Evolutionary conservation across 495 filamentous ascomycete species (phyloP).

Genomic region (Penicillium ucsense): DNA sequence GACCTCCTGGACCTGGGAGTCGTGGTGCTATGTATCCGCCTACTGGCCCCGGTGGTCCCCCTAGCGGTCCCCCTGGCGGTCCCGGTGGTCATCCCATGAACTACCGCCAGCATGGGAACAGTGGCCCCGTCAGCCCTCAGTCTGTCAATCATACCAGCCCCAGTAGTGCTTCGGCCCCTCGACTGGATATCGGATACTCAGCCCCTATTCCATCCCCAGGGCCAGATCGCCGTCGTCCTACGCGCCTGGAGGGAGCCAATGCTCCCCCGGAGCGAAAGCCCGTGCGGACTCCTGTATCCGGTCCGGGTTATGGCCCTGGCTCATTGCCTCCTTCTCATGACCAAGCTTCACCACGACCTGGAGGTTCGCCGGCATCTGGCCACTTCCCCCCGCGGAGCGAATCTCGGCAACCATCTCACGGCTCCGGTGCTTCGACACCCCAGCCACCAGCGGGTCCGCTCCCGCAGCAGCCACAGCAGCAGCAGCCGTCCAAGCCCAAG

Average conservation of each 20-base stretch:
- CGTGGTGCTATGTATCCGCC: conserved; percentile 3
- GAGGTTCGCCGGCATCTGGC: conserved; percentile 21
- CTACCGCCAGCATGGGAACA: conserved; percentile 28
- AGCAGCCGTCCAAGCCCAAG: conserved; percentile 14
- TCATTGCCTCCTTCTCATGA: conserved; percentile 17
- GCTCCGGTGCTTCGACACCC: conserved; percentile 23
- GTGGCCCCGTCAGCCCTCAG: conserved; percentile 23
- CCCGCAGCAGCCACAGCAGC: conserved; percentile 18
- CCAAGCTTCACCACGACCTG: conserved; percentile 21
- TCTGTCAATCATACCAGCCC: conserved; percentile 14
- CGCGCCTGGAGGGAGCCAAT: conserved; percentile 18
- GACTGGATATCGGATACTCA: conserved; percentile 44
- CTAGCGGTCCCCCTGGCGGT: neutral
- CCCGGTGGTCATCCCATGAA: conserved; percentile 13
- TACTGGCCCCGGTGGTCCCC: conserved; percentile 13
- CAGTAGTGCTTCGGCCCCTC: conserved; percentile 20
- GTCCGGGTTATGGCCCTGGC: conserved; percentile 6
- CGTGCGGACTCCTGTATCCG: conserved; percentile 23
- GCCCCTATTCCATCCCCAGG: conserved; percentile 39
- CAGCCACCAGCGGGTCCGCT: conserved; percentile 17
- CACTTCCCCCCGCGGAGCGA: conserved; percentile 25
- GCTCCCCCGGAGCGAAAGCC: conserved; percentile 27
- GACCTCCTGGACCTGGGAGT: conserved; percentile 3
- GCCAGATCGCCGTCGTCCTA: conserved; percentile 24
- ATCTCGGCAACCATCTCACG: conserved; percentile 23